A percentile compares a stretch with the other conserved stretches of the same genome.
phyloP scores from a whole-genome alignment of 306 rosid species.

The Betula pendula region DNA sequence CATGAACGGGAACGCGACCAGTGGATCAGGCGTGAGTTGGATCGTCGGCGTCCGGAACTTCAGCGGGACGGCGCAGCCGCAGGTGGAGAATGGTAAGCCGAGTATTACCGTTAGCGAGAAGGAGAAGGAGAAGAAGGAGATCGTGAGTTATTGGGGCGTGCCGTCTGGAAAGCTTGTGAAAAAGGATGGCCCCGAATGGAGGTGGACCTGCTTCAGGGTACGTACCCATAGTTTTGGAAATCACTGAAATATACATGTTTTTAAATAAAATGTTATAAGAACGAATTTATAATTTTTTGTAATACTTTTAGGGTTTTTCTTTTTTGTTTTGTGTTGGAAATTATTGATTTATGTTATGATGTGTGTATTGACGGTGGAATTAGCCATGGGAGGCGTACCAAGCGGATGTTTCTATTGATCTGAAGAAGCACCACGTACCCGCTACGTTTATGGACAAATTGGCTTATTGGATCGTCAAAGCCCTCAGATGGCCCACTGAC shows the following conservation, averaged over 20 bases:
- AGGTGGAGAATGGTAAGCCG: constrained; percentile 5
- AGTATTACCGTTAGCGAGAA: constrained; percentile 8
- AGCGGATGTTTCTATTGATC: constrained; percentile 58
- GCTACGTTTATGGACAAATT: constrained; percentile 56
- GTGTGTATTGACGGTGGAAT: constrained; percentile 1
- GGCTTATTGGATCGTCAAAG: constrained; percentile 74
- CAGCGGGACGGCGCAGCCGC: constrained; percentile 32
- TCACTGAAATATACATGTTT: too few species aligned
- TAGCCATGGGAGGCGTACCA: constrained; percentile 84
- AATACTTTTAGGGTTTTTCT: background rate
- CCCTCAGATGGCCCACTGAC: constrained; percentile 65
- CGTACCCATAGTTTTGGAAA: background rate
- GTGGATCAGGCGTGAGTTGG: background rate
- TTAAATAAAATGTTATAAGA: too few species aligned
- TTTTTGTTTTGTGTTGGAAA: background rate
- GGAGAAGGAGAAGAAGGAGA: constrained; percentile 31
- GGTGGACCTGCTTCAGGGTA: constrained; percentile 77
- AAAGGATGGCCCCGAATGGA: constrained; percentile 70
- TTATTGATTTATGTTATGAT: background rate
- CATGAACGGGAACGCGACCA: constrained; percentile 7
- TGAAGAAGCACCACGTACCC: constrained; percentile 65
- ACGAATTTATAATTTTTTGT: background rate
- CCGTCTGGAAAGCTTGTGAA: constrained; percentile 33
- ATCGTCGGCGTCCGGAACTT: constrained; percentile 25
- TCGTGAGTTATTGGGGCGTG: constrained; percentile 69